These are phyloP conservation scores for Allium cepa DNA, from an alignment of 106 monocot species.

Conservation along the genomic window DNA sequence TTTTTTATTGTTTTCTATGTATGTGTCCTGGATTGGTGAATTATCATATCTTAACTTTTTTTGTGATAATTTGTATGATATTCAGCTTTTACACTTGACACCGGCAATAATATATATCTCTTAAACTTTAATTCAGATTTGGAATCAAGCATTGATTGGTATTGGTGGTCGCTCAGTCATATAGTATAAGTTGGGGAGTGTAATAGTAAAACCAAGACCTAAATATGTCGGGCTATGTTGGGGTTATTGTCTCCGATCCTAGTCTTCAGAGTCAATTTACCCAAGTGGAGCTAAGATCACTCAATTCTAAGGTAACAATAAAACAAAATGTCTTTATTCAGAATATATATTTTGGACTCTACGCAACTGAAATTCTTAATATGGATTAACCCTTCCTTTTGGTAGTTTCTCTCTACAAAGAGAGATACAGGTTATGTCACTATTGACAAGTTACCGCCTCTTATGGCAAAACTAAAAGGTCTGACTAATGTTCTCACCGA, in stretches of 20 bases:
- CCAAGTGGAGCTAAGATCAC: conserved; percentile 76
- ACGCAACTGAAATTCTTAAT: too few relatives aligned
- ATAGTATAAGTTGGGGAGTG: not conserved
- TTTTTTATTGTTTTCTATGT: not conserved
- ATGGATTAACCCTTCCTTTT: not conserved
- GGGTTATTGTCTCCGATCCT: conserved; percentile 77
- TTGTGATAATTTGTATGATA: not conserved
- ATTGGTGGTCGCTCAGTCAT: not conserved
- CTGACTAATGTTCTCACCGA: conserved; percentile 42
- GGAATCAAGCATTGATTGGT: not conserved
- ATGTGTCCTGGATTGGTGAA: not conserved
- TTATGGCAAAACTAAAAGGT: conserved; percentile 63
- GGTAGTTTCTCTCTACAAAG: conserved; percentile 33
- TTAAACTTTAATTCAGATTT: not conserved
- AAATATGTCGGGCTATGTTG: conserved; percentile 63
- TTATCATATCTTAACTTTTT: not conserved
- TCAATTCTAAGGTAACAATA: conserved; percentile 61
- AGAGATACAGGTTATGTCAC: conserved; percentile 37
- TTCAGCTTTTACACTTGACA: not conserved
- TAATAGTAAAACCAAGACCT: not conserved
- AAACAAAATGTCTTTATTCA: not conserved
- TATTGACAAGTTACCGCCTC: conserved; percentile 36
- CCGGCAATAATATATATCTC: too few relatives aligned
- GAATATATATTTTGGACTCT: not conserved
- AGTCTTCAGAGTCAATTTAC: conserved; percentile 91